Evolutionary conservation across 1,139 yeast species (phyloP), one percentile per base, ranked within the genome.

Genomic region (Magnusiomyces ingens): DNA sequence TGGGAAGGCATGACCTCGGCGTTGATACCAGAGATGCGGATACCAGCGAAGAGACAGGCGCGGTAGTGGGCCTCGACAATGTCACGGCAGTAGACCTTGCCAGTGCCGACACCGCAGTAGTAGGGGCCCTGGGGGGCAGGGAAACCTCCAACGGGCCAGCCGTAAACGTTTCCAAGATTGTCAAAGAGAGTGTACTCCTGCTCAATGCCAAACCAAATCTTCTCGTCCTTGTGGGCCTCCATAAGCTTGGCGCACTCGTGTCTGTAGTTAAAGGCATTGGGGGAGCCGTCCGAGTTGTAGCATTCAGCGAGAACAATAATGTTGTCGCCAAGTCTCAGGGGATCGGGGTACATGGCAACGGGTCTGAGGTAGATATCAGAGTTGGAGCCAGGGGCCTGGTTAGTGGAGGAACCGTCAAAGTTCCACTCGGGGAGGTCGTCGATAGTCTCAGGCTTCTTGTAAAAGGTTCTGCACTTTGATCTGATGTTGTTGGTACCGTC

Each of bases 111-210:
- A 83, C 99, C 99, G 80, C 99, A 93, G 84, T 93, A 93, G 85
- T 91, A 93, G 59, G 99, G 99, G 64, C 99, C 99, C 78, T 93
- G 99, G 62, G 99, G 99, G 63, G 96, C 99, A 71, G 99, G 99
- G 93, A 81, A 93, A 59, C 99, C 99, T 67, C 98, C 98, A 79
- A 87, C 83, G 75, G 99, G 99, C 99, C 99, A 93, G 64, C 96
- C 98, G 75, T 90, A 93, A 58, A 87, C 93, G 66, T 85, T 77
- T 72, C 88, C 96, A 67, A 73, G 85, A 73, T 87, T 85, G 74
- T 93, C 99, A 69, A 93, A 87, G 71, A 93, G 77, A 62, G 99
- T 93, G 79, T 93, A 93, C 75, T 93, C 99, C 79, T 93, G 99
- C 78, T 93, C 99, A 68, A 93, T 81, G 74, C 99, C 99, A 67